Conservation (phyloP, 2,329 filamentous ascomycete genomes). For the Monosporascus ibericus region DNA sequence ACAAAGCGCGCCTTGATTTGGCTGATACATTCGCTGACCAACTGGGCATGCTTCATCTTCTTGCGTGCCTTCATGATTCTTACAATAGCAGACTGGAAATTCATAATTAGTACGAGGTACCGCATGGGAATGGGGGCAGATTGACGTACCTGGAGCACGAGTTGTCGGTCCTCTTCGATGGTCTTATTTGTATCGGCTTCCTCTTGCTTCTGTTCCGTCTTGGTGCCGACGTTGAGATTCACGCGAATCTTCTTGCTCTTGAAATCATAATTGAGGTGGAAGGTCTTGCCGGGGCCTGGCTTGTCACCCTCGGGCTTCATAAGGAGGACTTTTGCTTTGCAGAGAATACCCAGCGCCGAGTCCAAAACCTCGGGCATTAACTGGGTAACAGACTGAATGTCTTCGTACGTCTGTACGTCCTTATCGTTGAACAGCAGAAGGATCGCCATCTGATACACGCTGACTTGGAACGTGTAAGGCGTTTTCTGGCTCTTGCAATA, state of each 20-base stretch:
- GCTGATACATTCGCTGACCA: constrained; percentile 91
- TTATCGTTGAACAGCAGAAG: constrained; percentile 90
- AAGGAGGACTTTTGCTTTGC: constrained; percentile 87
- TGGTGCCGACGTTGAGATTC: constrained; percentile 91
- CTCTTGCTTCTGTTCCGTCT: constrained; percentile 94
- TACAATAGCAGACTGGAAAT: constrained; percentile 81
- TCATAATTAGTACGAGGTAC: constrained; percentile 4
- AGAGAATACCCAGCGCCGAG: constrained; percentile 74
- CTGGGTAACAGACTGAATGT: constrained; percentile 76
- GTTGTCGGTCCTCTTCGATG: constrained; percentile 94
- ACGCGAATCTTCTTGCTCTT: constrained; percentile 98
- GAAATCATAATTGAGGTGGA: constrained; percentile 87
- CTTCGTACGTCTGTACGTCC: constrained; percentile 78
- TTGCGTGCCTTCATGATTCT: constrained; percentile 99
- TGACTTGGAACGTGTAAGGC: constrained; percentile 94
- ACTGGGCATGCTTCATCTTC: constrained; percentile 94
- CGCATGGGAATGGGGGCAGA: neutral
- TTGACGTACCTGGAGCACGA: constrained; percentile 82
- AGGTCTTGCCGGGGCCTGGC: constrained; percentile 70
- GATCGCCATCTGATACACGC: constrained; percentile 96
- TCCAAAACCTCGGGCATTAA: constrained; percentile 79
- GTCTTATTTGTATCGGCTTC: constrained; percentile 98
- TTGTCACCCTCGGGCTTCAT: constrained; percentile 68
- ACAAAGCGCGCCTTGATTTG: constrained; percentile 92
- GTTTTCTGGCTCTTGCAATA: constrained; percentile 87